A percentile compares a stretch with the other conserved stretches of the same genome.
Conservation (phyloP, 805 yeast species). For the Lipomyces mesembrius region DNA sequence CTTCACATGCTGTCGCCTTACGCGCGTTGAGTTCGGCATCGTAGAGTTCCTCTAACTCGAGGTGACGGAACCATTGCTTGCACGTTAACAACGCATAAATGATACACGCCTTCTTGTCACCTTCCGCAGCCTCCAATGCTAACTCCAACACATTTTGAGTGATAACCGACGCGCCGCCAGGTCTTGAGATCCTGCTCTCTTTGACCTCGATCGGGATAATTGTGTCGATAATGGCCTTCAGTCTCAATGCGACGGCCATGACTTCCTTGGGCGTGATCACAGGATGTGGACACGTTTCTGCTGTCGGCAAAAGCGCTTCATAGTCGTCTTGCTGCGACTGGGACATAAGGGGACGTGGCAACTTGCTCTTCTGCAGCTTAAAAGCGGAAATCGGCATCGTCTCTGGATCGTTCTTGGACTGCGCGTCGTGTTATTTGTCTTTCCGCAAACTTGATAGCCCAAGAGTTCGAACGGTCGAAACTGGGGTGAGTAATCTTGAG, state of each 20-base stretch:
- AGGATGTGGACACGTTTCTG: constrained; percentile 49
- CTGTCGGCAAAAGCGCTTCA: constrained; percentile 24
- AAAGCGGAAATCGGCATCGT: constrained; percentile 32
- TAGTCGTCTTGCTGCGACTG: constrained; percentile 3
- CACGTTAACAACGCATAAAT: constrained; percentile 75
- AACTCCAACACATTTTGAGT: constrained; percentile 62
- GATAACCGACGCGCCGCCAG: constrained; percentile 61
- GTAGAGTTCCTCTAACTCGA: constrained; percentile 63
- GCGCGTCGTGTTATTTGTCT: too few relatives aligned
- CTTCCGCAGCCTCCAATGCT: constrained; percentile 79
- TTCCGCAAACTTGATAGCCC: too few relatives aligned
- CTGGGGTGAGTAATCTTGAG: too few relatives aligned
- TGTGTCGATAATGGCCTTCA: constrained; percentile 73
- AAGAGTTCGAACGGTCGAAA: too few relatives aligned
- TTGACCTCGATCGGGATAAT: constrained; percentile 70
- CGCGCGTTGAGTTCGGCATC: constrained; percentile 66
- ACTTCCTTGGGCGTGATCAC: constrained; percentile 66
- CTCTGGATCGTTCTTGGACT: too few relatives aligned
- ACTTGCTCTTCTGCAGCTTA: constrained; percentile 19
- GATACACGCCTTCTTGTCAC: constrained; percentile 66
- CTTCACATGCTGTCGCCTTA: constrained; percentile 73
- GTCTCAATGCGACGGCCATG: constrained; percentile 64
- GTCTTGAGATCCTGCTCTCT: constrained; percentile 54
- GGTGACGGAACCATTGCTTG: constrained; percentile 74
- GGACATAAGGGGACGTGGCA: constrained; percentile 13